Conservation (phyloP, 306 rosid genomes). For the Medicago ruthenica region DNA sequence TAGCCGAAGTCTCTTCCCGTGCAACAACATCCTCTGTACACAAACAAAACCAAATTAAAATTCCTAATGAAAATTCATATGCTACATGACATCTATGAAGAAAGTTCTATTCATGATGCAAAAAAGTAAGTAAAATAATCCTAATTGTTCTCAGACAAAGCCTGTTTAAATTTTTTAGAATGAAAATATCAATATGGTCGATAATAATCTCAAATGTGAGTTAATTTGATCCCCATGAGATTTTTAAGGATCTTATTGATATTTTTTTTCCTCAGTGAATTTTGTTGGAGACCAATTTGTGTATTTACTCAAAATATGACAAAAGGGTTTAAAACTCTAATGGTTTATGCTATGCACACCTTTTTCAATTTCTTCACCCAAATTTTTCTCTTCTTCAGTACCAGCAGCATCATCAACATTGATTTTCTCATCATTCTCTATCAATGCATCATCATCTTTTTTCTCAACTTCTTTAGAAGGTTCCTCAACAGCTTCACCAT, state of each 20-base stretch:
- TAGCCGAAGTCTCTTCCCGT: background rate
- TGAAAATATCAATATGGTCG: background rate
- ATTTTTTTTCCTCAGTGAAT: no score
- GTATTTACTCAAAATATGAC: no score
- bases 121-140: no score
- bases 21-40: conserved; percentile 32
- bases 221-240: background rate
- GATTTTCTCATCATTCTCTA: conserved; percentile 35
- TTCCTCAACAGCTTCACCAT: conserved; percentile 11
- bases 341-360: background rate
- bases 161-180: no score
- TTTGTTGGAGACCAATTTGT: no score
- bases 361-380: conserved; percentile 35
- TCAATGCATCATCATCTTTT: conserved; percentile 24
- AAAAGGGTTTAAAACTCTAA: no score
- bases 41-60: background rate
- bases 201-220: background rate
- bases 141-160: no score
- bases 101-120: background rate
- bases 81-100: background rate
- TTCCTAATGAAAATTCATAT: background rate
- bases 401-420: background rate
- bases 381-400: conserved; percentile 8
- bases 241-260: background rate
- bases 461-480: conserved; percentile 36